Conservation (phyloP, 2,329 filamentous ascomycete species). For the Cercospora janseana region DNA sequence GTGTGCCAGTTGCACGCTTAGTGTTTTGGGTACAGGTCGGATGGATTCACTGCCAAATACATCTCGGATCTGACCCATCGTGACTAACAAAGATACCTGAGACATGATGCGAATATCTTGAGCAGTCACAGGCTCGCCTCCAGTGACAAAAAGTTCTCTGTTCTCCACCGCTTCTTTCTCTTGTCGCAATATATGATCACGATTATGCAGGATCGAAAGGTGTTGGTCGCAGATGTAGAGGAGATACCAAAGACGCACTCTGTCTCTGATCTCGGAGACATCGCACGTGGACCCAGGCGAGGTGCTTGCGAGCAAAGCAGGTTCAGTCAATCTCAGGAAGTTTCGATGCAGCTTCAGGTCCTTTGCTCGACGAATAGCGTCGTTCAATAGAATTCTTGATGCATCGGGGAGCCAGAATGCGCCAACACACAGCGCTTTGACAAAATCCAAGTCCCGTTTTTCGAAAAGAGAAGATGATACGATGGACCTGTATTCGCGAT, state of each 20-base stretch:
- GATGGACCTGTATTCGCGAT: constrained; percentile 56
- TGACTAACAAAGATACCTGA: constrained; percentile 58
- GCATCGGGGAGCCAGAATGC: constrained; percentile 64
- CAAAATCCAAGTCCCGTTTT: constrained; percentile 56
- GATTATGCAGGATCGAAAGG: constrained; percentile 61
- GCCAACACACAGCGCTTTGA: constrained; percentile 59
- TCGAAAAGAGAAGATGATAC: constrained; percentile 59
- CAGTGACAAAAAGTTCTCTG: constrained; percentile 54
- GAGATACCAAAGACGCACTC: constrained; percentile 61
- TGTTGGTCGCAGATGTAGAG: constrained; percentile 66
- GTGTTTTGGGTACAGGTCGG: constrained; percentile 51
- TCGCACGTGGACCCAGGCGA: constrained; percentile 31
- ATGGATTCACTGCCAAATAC: constrained; percentile 57
- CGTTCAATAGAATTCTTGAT: constrained; percentile 61
- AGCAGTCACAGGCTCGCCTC: constrained; percentile 36
- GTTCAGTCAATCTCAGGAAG: constrained; percentile 11
- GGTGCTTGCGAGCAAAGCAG: constrained; percentile 4
- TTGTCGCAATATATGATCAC: constrained; percentile 55
- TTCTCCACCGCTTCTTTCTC: constrained; percentile 59
- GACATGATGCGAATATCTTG: constrained; percentile 58
- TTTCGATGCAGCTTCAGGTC: constrained; percentile 38
- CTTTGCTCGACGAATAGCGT: constrained; percentile 52
- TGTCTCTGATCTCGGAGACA: constrained; percentile 47
- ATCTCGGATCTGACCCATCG: constrained; percentile 56
- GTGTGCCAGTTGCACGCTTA: constrained; percentile 52